Evolutionary conservation across 202 grass and related monocot species (phyloP).

Genomic region (Zizania palustris): DNA sequence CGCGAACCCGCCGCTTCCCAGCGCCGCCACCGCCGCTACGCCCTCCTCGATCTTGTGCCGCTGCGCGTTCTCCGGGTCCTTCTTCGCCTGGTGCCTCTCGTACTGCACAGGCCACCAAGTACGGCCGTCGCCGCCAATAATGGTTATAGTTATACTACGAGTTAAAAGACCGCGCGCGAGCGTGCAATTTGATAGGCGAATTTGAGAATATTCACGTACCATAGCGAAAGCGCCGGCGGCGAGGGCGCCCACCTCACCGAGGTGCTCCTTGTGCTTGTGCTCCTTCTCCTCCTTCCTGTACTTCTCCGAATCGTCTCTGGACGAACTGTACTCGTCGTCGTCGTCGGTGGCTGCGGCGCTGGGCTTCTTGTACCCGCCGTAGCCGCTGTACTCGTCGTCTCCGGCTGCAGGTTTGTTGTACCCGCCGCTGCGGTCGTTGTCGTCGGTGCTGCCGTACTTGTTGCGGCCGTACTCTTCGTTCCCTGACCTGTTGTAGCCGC

Average conservation of each 20-base stretch:
- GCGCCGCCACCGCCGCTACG: conserved; percentile 52
- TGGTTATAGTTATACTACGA: background rate
- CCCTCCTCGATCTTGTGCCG: conserved; percentile 80
- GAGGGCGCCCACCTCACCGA: conserved; percentile 63
- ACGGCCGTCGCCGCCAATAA: too few relatives aligned
- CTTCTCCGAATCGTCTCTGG: conserved; percentile 42
- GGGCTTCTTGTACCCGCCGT: conserved; percentile 1
- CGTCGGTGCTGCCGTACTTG: conserved; percentile 9
- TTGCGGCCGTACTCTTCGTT: background rate
- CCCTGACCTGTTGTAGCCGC: conserved; percentile 8
- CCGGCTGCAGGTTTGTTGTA: conserved; percentile 11
- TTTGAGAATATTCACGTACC: conserved; percentile 25
- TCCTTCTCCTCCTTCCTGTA: conserved; percentile 69
- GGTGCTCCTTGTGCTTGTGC: conserved; percentile 70
- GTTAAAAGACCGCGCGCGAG: too few relatives aligned
- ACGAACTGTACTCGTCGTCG: conserved; percentile 20
- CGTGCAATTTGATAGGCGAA: background rate
- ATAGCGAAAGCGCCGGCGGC: conserved; percentile 68
- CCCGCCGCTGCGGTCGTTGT: background rate
- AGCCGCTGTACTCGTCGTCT: conserved; percentile 2
- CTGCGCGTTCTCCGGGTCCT: conserved; percentile 72
- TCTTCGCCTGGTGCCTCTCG: conserved; percentile 83
- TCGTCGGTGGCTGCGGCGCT: conserved; percentile 4
- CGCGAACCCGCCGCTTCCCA: conserved; percentile 66
- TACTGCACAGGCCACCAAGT: conserved; percentile 52